Conservation (phyloP, 768 basidiomycete species). For the Russula earlei region DNA sequence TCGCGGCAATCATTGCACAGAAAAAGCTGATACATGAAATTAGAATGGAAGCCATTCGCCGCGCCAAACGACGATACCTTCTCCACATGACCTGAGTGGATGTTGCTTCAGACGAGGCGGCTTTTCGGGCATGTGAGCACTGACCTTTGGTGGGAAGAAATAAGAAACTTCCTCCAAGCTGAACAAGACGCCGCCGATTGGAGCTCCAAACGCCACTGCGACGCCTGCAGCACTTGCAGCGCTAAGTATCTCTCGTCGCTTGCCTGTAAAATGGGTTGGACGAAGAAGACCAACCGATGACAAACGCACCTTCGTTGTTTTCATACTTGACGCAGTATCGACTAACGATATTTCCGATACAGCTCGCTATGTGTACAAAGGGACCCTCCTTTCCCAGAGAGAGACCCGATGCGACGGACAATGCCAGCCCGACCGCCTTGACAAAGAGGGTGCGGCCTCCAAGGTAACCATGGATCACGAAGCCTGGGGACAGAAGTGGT, state of each 20-base stretch:
- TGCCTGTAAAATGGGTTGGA: constrained; percentile 40
- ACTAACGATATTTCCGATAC: constrained; percentile 88
- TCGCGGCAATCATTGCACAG: constrained; percentile 95
- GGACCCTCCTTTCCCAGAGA: constrained; percentile 74
- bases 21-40: constrained; percentile 63
- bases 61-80: constrained; percentile 40
- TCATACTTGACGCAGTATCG: constrained; percentile 85
- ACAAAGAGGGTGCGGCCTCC: constrained; percentile 84
- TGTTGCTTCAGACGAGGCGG: neutral
- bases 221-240: constrained; percentile 97
- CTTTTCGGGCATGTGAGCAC: neutral
- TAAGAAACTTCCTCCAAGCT: constrained; percentile 94
- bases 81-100: constrained; percentile 75
- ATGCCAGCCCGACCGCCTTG: constrained; percentile 79
- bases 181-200: constrained; percentile 88
- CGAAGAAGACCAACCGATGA: neutral
- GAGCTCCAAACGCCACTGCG: constrained; percentile 94
- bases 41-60: constrained; percentile 26
- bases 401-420: constrained; percentile 88
- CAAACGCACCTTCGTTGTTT: constrained; percentile 80
- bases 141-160: constrained; percentile 89
- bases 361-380: constrained; percentile 89
- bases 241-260: constrained; percentile 88
- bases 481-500: constrained; percentile 40
- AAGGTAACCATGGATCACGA: constrained; percentile 96